phyloP scores from a whole-genome alignment of 148 eudicot species.

The Nepenthes gracilis region DNA sequence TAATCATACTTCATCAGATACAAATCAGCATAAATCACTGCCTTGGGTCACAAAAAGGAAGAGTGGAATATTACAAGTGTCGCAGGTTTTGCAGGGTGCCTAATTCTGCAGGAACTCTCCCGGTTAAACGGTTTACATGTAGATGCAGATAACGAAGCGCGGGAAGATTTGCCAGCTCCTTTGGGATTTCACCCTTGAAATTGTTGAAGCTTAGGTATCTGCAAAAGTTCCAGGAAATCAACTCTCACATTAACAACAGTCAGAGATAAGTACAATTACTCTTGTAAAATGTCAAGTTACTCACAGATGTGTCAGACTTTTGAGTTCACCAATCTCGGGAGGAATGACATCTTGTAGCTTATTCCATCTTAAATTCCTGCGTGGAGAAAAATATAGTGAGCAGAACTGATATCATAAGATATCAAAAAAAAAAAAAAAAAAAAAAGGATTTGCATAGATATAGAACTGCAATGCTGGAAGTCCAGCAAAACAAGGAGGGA shows the following conservation, averaged over 20 bases:
- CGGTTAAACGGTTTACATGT: slow-evolving; percentile 83
- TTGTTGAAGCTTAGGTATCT: slow-evolving; percentile 92
- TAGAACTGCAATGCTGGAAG: too few species aligned
- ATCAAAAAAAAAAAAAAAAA: background rate
- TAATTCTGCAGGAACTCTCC: slow-evolving; percentile 88
- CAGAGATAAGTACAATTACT: background rate
- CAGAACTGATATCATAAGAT: background rate
- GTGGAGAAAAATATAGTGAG: slow-evolving; percentile 11
- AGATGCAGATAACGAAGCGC: slow-evolving; percentile 70
- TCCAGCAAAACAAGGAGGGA: too few species aligned
- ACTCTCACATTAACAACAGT: background rate
- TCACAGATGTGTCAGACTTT: slow-evolving; percentile 86
- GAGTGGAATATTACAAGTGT: slow-evolving; percentile 46
- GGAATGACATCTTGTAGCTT: slow-evolving; percentile 93
- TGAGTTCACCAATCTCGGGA: slow-evolving; percentile 88
- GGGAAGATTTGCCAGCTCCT: slow-evolving; percentile 88
- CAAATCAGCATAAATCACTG: background rate
- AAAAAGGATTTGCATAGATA: background rate
- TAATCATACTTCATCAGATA: slow-evolving; percentile 2
- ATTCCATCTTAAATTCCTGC: slow-evolving; percentile 95
- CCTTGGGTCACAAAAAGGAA: background rate
- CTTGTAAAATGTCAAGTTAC: too few species aligned
- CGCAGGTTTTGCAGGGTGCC: slow-evolving; percentile 71
- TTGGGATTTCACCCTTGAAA: slow-evolving; percentile 93
- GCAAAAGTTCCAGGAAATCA: slow-evolving; percentile 10